phyloP scores from a whole-genome alignment of 2,329 filamentous ascomycete species.

The Fusarium verrucosum region DNA sequence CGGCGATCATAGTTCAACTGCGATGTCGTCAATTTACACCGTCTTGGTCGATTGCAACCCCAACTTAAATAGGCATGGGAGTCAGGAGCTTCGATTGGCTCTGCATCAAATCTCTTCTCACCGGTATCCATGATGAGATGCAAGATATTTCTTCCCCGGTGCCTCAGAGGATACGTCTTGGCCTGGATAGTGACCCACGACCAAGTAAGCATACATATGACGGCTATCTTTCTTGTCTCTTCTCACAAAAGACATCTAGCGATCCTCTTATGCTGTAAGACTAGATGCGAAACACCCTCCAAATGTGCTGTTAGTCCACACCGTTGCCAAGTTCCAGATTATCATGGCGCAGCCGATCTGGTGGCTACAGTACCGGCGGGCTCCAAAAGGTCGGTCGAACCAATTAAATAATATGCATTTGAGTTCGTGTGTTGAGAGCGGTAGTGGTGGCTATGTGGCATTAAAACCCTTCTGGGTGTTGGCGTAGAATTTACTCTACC shows the following conservation, averaged over 20 bases:
- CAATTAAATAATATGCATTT: neutral
- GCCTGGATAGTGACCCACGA: neutral
- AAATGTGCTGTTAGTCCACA: neutral
- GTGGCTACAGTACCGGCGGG: neutral
- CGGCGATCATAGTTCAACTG: slow-evolving; percentile 19
- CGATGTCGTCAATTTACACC: slow-evolving; percentile 22
- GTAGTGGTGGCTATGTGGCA: neutral
- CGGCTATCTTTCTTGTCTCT: slow-evolving; percentile 21
- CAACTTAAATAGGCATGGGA: neutral
- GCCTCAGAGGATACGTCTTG: neutral
- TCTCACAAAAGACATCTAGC: neutral
- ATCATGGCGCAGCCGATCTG: slow-evolving; percentile 1
- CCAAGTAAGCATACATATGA: neutral
- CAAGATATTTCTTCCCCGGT: slow-evolving; percentile 1
- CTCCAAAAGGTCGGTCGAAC: slow-evolving; percentile 14
- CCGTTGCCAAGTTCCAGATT: slow-evolving; percentile 16
- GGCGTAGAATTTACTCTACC: slow-evolving; percentile 4
- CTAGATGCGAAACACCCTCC: neutral
- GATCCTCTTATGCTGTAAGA: neutral
- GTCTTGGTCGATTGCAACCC: slow-evolving; percentile 18
- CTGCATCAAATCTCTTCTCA: neutral
- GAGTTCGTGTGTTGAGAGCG: neutral
- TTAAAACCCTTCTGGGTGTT: neutral
- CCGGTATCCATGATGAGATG: neutral
- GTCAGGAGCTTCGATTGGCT: neutral